These are phyloP conservation scores for Cyberlindnera mycetangii DNA, from an alignment of 805 yeast genomes.

Conservation along the genomic window DNA sequence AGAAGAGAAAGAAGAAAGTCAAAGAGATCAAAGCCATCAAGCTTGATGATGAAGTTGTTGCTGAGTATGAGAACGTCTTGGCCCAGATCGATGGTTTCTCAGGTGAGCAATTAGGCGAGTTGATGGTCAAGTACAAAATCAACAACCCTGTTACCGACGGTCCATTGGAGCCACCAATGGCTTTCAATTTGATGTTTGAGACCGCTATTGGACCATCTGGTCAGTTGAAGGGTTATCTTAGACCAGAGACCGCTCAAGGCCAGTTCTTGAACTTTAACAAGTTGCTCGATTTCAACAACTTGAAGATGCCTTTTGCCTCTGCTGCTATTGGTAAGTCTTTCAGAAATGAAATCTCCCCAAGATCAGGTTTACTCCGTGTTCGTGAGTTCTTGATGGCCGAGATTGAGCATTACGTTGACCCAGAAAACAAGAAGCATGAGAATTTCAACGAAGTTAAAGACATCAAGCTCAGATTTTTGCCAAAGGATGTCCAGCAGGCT, in stretches of 20 bases:
- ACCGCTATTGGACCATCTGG: conserved; percentile 99
- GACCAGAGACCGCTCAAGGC: conserved; percentile 99
- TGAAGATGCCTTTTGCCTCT: conserved; percentile 98
- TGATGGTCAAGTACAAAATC: conserved; percentile 79
- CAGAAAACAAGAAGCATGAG: conserved; percentile 77
- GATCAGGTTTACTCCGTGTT: conserved; percentile 95
- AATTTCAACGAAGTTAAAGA: conserved; percentile 76
- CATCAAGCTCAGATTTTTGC: conserved; percentile 71
- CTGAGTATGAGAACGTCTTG: conserved; percentile 80
- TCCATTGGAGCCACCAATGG: conserved; percentile 82
- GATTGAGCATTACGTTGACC: conserved; percentile 98
- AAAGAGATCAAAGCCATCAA: conserved; percentile 88
- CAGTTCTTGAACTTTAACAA: conserved; percentile 95
- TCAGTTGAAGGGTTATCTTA: conserved; percentile 86
- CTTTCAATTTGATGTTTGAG: conserved; percentile 98
- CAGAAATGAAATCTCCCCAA: conserved; percentile 98
- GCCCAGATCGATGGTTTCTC: conserved; percentile 96
- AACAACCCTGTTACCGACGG: conserved; percentile 91
- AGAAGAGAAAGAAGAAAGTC: conserved; percentile 93
- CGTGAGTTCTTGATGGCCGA: conserved; percentile 99
- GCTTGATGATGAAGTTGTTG: conserved; percentile 74
- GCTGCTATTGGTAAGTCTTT: conserved; percentile 98
- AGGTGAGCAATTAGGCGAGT: conserved; percentile 87
- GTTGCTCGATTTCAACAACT: conserved; percentile 90
- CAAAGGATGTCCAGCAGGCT: conserved; percentile 81